Percentiles rank a stretch among this genome's conserved stretches.
Evolutionary conservation across 345 rosid genomes (phyloP).

Genomic region (Rhodamnia argentea): DNA sequence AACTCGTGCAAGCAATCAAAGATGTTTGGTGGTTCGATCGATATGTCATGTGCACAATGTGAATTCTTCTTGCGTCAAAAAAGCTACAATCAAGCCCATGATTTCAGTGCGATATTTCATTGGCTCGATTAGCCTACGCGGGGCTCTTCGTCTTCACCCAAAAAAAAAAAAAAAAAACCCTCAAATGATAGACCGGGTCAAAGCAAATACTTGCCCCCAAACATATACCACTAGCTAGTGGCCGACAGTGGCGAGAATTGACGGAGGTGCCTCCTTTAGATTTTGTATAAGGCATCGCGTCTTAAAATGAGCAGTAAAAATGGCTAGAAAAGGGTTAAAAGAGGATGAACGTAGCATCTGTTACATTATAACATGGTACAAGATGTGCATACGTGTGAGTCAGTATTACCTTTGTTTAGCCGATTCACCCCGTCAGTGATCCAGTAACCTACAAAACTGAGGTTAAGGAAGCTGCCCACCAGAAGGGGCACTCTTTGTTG

Average conservation of each 20-base stretch:
- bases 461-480: not conserved
- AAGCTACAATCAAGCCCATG: not conserved
- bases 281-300: not conserved
- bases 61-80: not conserved
- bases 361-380: not conserved
- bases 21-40: not conserved
- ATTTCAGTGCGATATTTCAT: not conserved
- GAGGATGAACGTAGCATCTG: not conserved
- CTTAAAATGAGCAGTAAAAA: not conserved
- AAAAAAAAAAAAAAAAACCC: not conserved
- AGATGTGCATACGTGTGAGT: not conserved
- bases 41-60: not conserved
- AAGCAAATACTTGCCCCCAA: not conserved
- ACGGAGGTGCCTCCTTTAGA: not conserved
- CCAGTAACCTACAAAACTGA: not conserved
- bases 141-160: not conserved
- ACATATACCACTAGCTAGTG: not conserved
- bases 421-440: not conserved
- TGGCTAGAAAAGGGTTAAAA: not conserved
- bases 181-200: not conserved
- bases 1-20: not conserved
- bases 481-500: not conserved
- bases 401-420: not conserved
- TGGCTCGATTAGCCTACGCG: not conserved
- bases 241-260: not conserved